Conservation (phyloP, 306 rosid species). For the Boehmeria nivea region DNA sequence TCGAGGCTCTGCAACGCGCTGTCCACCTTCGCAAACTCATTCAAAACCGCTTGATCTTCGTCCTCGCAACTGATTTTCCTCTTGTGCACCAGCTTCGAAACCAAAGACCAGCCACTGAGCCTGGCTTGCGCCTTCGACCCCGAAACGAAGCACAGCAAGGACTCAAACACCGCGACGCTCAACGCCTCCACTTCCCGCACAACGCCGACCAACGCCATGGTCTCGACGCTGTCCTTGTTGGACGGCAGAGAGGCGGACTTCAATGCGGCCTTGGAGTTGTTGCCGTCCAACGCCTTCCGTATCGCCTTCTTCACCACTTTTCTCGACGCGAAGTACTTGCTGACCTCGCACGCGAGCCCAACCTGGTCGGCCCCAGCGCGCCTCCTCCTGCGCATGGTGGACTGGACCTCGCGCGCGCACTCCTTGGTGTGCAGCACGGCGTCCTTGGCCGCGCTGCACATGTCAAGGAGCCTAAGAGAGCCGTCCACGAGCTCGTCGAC, state of each 20-base stretch:
- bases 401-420: slow-evolving; percentile 41
- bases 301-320: slow-evolving; percentile 42
- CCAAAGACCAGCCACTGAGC: slow-evolving; percentile 34
- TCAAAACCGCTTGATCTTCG: slow-evolving; percentile 10
- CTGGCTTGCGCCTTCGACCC: slow-evolving; percentile 26
- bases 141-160: slow-evolving; percentile 32
- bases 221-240: slow-evolving; percentile 14
- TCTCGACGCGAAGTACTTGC: slow-evolving; percentile 40
- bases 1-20: slow-evolving; percentile 17
- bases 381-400: slow-evolving; percentile 38
- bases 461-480: slow-evolving; percentile 30
- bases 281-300: slow-evolving; percentile 27
- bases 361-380: slow-evolving; percentile 14
- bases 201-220: slow-evolving; percentile 19
- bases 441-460: slow-evolving; percentile 46
- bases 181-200: slow-evolving; percentile 34
- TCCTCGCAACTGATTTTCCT: slow-evolving; percentile 27
- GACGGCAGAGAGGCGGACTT: slow-evolving; percentile 12
- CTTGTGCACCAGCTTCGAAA: slow-evolving; percentile 32
- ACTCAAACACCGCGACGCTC: slow-evolving; percentile 32
- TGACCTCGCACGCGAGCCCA: slow-evolving; percentile 30
- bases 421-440: slow-evolving; percentile 48
- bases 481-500: slow-evolving; percentile 42
- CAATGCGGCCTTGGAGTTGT: slow-evolving; percentile 17
- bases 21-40: slow-evolving; percentile 41